These are phyloP conservation scores for Epithemia pelagica DNA, from an alignment of 108 stramenopile genomes.

Conservation along the genomic window DNA sequence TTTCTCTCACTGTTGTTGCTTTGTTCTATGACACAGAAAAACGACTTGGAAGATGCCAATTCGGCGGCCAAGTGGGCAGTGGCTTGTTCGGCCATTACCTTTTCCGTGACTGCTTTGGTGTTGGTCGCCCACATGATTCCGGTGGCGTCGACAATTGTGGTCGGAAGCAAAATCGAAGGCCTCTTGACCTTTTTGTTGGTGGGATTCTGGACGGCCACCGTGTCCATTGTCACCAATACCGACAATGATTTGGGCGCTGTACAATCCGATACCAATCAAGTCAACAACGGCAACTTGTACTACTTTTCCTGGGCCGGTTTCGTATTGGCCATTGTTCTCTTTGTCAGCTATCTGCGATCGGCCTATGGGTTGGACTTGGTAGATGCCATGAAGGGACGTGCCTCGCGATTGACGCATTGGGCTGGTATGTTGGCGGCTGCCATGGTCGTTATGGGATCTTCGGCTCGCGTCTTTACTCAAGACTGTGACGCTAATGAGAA, in stretches of 20 bases:
- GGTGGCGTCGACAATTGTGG: slow-evolving; percentile 35
- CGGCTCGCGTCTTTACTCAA: slow-evolving; percentile 60
- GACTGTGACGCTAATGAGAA: slow-evolving; percentile 44
- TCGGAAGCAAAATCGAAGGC: slow-evolving; percentile 71
- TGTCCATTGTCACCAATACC: slow-evolving; percentile 54
- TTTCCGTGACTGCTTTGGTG: slow-evolving; percentile 41
- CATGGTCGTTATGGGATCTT: slow-evolving; percentile 73
- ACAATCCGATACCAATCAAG: slow-evolving; percentile 23
- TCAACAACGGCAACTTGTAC: slow-evolving; percentile 76
- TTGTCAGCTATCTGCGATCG: slow-evolving; percentile 42
- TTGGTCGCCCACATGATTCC: slow-evolving; percentile 49
- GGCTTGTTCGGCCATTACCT: slow-evolving; percentile 55
- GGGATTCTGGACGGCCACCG: slow-evolving; percentile 64
- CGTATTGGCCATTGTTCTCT: slow-evolving; percentile 43
- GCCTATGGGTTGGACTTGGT: slow-evolving; percentile 66
- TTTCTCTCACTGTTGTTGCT: not conserved
- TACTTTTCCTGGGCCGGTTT: slow-evolving; percentile 83
- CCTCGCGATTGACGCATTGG: slow-evolving; percentile 58
- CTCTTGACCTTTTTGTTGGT: slow-evolving; percentile 37
- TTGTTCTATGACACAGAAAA: slow-evolving; percentile 28
- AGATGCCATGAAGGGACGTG: slow-evolving; percentile 46
- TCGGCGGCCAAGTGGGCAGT: slow-evolving; percentile 56
- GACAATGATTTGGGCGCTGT: slow-evolving; percentile 9
- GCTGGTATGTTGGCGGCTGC: slow-evolving; percentile 45
- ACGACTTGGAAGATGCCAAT: slow-evolving; percentile 4